Conservation (phyloP, 2,329 filamentous ascomycete genomes). For the Emmonsiellopsis sp. region DNA sequence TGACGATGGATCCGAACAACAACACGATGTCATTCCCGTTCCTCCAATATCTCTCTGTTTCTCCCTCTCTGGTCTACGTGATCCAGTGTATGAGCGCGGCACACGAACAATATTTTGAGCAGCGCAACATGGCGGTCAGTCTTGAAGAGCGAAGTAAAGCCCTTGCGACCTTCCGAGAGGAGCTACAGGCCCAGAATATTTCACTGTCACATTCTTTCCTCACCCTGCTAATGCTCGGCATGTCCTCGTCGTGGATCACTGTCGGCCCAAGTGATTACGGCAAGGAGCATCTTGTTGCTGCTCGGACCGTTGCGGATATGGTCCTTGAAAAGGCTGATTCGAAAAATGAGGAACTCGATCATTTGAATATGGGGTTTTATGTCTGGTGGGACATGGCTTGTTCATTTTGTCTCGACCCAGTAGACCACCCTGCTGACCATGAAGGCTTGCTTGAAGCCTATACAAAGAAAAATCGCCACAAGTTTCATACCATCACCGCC, state of each 20-base stretch:
- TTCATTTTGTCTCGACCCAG: neutral
- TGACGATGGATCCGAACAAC: neutral
- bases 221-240: neutral
- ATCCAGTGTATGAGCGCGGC: neutral
- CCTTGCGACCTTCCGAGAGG: neutral
- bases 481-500: neutral
- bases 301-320: neutral
- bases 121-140: neutral
- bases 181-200: neutral
- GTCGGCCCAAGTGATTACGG: neutral
- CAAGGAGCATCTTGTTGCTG: neutral
- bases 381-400: neutral
- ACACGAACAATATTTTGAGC: neutral
- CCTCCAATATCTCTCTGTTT: neutral
- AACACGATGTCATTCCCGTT: neutral
- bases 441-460: neutral
- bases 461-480: neutral
- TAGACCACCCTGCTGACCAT: neutral
- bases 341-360: neutral
- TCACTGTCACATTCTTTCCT: neutral
- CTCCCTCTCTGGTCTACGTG: neutral
- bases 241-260: neutral
- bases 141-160: neutral
- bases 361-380: neutral
- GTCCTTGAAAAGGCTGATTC: neutral